Base-by-base conservation (phyloP, 305 asterid genomes). In the Lippia alba region DNA sequence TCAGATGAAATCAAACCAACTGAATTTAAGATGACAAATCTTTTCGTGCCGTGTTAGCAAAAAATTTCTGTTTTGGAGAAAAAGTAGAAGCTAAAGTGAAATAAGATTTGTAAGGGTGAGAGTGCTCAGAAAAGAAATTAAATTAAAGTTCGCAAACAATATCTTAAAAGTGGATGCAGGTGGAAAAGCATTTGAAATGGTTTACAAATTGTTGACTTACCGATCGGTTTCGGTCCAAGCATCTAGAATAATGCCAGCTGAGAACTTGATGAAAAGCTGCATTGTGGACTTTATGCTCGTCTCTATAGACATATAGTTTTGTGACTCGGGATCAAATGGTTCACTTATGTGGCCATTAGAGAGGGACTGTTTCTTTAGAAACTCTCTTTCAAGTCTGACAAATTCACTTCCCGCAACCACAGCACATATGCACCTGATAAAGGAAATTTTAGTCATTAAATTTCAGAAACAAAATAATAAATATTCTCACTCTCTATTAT, bases 381-480 rank as follows among this genome's bases (percentile, higher is more conserved):
- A 85, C 70, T 92, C 99, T 59, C 96, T 83, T 87, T 94, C 98
- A 62, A 94, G 88, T 70, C 96, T 84, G 66, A 92, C 87, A 20
- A 83, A 87, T 82, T 91, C 99, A 78, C 96, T 95, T 65, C 96
- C 97, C 15, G 90, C 96, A 56, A 92, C 85, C 80, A 92, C 98
- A 41, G 96, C 92, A 75, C 89, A 85, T 74, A 95, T 90, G 78
- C 99, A 95, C 82, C 99, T 94, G 88, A 77, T 76, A 54, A 74
- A 82, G 30, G 53, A 74, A 63, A 69, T 55, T 48, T 24, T 30
- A 65, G 51, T 57, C 49, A 36, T 61, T 30, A 54, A 72, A 56
- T 30, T 69, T 72, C 74, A 61, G 18, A 14, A 18, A 69, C 67
- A 70, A 59, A 76, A 30, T 50, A 58, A 19, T 12, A 18, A 44